Percentiles rank a stretch among this genome's conserved stretches.
Conservation (phyloP, 176 grass and related monocot species). For the Canna indica region DNA sequence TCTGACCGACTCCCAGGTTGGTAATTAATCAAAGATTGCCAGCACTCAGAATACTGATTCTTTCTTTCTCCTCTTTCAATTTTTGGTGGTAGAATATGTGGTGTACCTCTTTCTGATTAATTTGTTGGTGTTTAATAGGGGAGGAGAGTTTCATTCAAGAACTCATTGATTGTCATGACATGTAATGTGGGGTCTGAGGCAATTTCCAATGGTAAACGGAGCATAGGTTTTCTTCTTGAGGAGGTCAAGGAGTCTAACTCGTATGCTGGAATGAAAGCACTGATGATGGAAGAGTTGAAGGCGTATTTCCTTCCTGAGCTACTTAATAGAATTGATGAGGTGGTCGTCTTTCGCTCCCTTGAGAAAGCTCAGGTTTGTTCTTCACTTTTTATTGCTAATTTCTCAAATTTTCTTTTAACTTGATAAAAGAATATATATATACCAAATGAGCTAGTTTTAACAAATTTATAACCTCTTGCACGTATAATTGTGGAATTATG, state of each 20-base stretch:
- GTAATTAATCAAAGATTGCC: not conserved
- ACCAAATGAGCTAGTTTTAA: too few relatives aligned
- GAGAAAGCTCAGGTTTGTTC: constrained; percentile 69
- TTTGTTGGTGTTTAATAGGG: constrained; percentile 30
- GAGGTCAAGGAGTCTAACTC: constrained; percentile 51
- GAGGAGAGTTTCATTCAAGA: constrained; percentile 93
- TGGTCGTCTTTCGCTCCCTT: constrained; percentile 79
- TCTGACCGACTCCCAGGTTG: constrained; percentile 25
- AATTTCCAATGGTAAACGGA: constrained; percentile 62
- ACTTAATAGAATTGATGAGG: constrained; percentile 94
- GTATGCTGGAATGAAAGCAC: constrained; percentile 66
- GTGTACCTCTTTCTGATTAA: not conserved
- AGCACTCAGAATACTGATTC: not conserved
- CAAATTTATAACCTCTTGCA: too few relatives aligned
- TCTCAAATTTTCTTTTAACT: too few relatives aligned
- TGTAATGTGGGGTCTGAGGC: constrained; percentile 84
- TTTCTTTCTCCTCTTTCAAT: not conserved
- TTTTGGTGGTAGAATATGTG: not conserved
- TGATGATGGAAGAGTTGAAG: constrained; percentile 78
- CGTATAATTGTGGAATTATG: too few relatives aligned
- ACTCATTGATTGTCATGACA: constrained; percentile 97
- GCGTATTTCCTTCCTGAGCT: constrained; percentile 88
- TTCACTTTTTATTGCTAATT: not conserved
- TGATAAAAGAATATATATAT: too few relatives aligned
- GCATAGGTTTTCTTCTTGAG: constrained; percentile 62